A percentile compares a stretch with the other conserved stretches of the same genome.
Conservation (phyloP, 306 rosid species). For the Dalbergia cultrata region DNA sequence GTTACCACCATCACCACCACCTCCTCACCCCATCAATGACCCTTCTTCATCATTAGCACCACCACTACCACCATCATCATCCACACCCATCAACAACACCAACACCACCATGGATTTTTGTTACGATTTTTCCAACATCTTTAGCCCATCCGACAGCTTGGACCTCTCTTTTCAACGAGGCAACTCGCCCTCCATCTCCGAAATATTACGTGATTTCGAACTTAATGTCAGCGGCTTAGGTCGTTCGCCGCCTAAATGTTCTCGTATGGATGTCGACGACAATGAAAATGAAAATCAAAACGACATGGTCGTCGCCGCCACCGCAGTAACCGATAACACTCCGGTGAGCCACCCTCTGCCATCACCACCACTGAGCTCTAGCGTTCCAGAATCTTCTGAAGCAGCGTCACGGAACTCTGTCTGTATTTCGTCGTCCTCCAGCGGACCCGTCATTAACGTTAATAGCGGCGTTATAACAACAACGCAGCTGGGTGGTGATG, state of each 20-base stretch:
- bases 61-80: slow-evolving; percentile 9
- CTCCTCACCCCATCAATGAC: no score
- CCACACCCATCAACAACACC: slow-evolving; percentile 13
- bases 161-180: slow-evolving; percentile 36
- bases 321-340: background rate
- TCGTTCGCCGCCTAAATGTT: slow-evolving; percentile 54
- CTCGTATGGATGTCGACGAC: slow-evolving; percentile 7
- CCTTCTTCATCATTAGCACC: no score
- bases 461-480: no score
- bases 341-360: slow-evolving; percentile 29
- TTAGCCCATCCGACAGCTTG: slow-evolving; percentile 41
- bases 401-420: background rate
- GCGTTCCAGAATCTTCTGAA: slow-evolving; percentile 65
- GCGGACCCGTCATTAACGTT: background rate
- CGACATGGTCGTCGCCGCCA: no score
- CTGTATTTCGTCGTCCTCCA: background rate
- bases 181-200: slow-evolving; percentile 54
- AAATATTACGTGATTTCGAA: slow-evolving; percentile 51
- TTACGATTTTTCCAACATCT: slow-evolving; percentile 36
- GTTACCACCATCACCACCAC: slow-evolving; percentile 21
- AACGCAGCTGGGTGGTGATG: background rate
- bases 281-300: no score
- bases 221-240: slow-evolving; percentile 48
- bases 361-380: slow-evolving; percentile 55
- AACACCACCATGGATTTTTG: slow-evolving; percentile 57